Evolutionary conservation across 768 basidiomycete genomes (phyloP), one percentile per base, ranked within the genome.

Genomic region (Trametes maxima): DNA sequence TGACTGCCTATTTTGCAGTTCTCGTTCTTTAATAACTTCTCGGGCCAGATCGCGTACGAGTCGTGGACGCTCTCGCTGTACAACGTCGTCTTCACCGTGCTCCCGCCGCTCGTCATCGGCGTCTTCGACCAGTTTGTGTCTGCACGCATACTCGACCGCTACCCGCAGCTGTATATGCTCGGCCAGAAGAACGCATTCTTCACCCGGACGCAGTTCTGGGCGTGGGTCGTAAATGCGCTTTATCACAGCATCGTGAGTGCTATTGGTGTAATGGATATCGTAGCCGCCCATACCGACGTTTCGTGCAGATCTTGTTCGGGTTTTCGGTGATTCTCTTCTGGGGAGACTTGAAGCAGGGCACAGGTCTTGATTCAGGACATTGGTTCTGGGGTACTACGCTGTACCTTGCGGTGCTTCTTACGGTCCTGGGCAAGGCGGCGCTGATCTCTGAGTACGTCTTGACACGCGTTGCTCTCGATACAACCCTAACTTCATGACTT

Each of bases 11-110:
- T 17, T 17, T 2, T 17, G 12, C 36, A 98, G 96, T 99, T 86
- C 75, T 97, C 97, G 11, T 96, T 98, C 81, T 93, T 95, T 84
- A 99, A 98, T 81, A 97, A 96, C 69, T 98, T 97, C 78, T 99
- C 97, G 0, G 97, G 97, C 19, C 97, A 98, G 74, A 95, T 98
- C 63, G 92, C 94, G 52, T 95, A 95, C 72, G 97, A 99, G 77
- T 97, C 95, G 21, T 99, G 97, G 97, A 96, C 97, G 8, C 83
- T 98, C 69, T 95, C 97, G 0, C 82, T 95, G 69, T 98, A 97
- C 80, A 97, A 97, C 72, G 94, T 98, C 68, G 74, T 97, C 50
- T 98, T 98, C 79, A 96, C 96, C 42, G 85, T 99, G 37, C 82
- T 99, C 1, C 96, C 97, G 0, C 97, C 97, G 0, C 83, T 99